These are phyloP conservation scores for Podospora bellae-mahoneyi DNA, from an alignment of 495 filamentous ascomycete species.

Conservation along the genomic window DNA sequence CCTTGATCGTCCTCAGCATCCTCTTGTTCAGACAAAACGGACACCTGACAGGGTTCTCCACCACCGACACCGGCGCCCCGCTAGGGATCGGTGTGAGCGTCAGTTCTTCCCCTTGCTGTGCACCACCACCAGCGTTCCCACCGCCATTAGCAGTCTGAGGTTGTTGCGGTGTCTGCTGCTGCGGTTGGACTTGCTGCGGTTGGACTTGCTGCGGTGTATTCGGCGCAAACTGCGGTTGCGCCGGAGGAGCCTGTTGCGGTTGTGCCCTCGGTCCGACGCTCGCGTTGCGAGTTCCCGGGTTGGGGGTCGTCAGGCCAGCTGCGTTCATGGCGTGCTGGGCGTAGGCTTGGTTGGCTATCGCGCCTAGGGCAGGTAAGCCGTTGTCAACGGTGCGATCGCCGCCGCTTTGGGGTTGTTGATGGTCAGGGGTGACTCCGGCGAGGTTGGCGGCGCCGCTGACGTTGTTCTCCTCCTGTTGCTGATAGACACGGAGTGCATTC, in stretches of 20 bases:
- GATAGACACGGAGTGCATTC: slow-evolving; percentile 46
- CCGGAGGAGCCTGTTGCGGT: background rate
- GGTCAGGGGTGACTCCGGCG: slow-evolving; percentile 12
- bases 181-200: background rate
- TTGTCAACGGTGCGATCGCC: slow-evolving; percentile 44
- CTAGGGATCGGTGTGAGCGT: slow-evolving; percentile 50
- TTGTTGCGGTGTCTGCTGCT: background rate
- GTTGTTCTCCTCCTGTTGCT: slow-evolving; percentile 47
- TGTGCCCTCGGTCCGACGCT: slow-evolving; percentile 16
- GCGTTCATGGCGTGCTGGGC: slow-evolving; percentile 30
- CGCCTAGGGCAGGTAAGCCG: slow-evolving; percentile 37
- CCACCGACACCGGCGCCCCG: slow-evolving; percentile 39
- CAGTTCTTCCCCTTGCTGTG: slow-evolving; percentile 34
- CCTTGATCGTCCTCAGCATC: slow-evolving; percentile 55
- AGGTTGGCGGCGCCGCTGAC: slow-evolving; percentile 45
- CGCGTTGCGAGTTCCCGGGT: background rate
- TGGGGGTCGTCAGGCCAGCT: slow-evolving; percentile 18
- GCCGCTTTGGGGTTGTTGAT: slow-evolving; percentile 26
- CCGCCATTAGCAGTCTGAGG: background rate
- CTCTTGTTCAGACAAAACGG: slow-evolving; percentile 56
- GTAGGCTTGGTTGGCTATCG: slow-evolving; percentile 32
- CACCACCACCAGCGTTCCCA: background rate
- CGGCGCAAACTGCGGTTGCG: background rate
- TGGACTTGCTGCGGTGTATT: background rate
- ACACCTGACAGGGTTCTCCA: slow-evolving; percentile 51